These are phyloP conservation scores for Geum urbanum DNA, from an alignment of 306 rosid species.

Conservation along the genomic window DNA sequence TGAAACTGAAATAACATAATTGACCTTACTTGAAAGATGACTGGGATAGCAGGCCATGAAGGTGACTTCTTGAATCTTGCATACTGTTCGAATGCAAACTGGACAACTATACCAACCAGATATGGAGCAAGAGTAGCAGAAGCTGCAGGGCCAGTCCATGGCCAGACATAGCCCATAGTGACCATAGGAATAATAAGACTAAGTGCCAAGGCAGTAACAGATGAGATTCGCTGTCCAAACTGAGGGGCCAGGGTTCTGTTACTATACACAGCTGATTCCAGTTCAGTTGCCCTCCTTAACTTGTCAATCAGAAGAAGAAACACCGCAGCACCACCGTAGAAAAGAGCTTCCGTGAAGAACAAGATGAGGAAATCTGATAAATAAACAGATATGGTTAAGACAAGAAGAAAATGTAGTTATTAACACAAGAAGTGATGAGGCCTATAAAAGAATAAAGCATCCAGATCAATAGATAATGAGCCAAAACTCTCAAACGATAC, in stretches of 20 bases:
- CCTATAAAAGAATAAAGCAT: not conserved
- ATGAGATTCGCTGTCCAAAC: constrained; percentile 67
- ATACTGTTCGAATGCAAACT: constrained; percentile 93
- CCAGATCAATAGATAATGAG: not conserved
- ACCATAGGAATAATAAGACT: constrained; percentile 96
- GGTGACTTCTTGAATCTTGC: constrained; percentile 80
- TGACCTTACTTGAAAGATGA: constrained; percentile 78
- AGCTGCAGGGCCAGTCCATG: constrained; percentile 99
- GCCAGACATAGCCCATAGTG: constrained; percentile 99
- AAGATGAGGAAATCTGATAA: constrained; percentile 93
- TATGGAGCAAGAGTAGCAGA: constrained; percentile 98
- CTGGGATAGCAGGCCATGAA: constrained; percentile 90
- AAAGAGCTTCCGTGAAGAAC: constrained; percentile 95
- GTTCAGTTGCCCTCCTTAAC: constrained; percentile 51
- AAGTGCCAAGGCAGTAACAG: constrained; percentile 75
- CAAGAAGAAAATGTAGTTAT: constrained; percentile 15
- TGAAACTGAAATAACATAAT: not conserved
- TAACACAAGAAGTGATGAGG: not conserved
- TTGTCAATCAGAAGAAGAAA: constrained; percentile 67
- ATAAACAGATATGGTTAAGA: constrained; percentile 26
- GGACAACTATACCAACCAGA: constrained; percentile 92
- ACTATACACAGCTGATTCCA: constrained; percentile 30
- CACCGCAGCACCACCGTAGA: constrained; percentile 82
- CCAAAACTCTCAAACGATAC: not conserved
- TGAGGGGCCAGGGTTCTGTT: constrained; percentile 41